Evolutionary conservation across 2,329 filamentous ascomycete genomes (phyloP), one percentile per base, ranked within the genome.

Genomic region (Helotiales sp.): DNA sequence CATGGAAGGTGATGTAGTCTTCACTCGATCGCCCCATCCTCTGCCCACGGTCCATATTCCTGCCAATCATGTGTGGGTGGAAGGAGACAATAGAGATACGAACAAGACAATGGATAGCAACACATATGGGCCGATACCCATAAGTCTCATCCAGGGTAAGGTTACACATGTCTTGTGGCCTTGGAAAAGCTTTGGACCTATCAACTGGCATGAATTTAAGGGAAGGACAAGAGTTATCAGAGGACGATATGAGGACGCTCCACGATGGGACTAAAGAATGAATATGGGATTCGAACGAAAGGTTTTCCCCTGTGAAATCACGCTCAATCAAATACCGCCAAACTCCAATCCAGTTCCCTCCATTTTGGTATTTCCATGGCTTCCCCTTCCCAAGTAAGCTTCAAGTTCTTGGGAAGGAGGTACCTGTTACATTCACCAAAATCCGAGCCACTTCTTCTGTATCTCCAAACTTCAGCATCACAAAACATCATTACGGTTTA

Each of bases 1-100:
- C 0, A 69, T 97, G 3, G 87, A 88, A 52, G 92, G 93, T 9
- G 93, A 98, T 70, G 77, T 84, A 1, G 84, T 98, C 29, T 79
- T 77, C 55, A 89, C 89, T 38, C 80, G 83, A 57, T 73, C 77
- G 53, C 86, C 85, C 17, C 88, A 85, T 69, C 80, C 83, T 8
- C 72, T 79, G 15, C 66, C 76, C 1, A 79, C 73, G 8, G 77
- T 89, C 46, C 80, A 81, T 61, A 83, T 99, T 22, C 93, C 93
- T 5, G 81, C 81, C 61, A 91, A 91, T 17, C 93, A 98, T 76
- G 81, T 98, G 27, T 99, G 95, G 95, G 85, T 99, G 1, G 93
- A 98, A 72, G 95, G 95, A 1, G 95, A 99, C 12, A 73, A 73
- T 42, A 67, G 65, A 57, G 82, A 83, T 67, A 82, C 84, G 66